Evolutionary conservation across 2,329 filamentous ascomycete genomes (phyloP).

Genomic region (Aspergillus sp.): DNA sequence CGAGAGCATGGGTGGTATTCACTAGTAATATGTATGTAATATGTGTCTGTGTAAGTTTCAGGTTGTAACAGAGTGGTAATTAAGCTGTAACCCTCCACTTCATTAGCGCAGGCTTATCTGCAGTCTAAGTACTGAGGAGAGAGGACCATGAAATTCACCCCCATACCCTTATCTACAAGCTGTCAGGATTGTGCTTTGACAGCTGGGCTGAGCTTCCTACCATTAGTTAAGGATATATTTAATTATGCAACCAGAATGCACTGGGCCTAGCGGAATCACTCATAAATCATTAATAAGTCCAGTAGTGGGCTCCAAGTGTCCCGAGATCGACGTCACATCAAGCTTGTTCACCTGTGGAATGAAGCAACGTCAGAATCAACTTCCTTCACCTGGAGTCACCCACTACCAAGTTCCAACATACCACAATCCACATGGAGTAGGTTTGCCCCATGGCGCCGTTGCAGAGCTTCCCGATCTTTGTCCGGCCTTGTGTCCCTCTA

Average conservation of each 20-base stretch:
- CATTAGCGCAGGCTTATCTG: not conserved
- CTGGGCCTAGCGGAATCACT: not conserved
- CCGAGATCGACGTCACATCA: slow-evolving; percentile 11
- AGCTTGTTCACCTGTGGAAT: not conserved
- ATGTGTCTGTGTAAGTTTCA: not conserved
- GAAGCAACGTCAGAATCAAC: slow-evolving; percentile 12
- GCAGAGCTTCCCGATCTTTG: not conserved
- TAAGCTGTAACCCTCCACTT: not conserved
- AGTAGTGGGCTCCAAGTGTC: not conserved
- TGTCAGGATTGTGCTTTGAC: not conserved
- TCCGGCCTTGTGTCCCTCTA: not conserved
- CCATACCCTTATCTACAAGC: not conserved
- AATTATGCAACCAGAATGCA: not conserved
- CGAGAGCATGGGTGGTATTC: not conserved
- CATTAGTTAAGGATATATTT: not conserved
- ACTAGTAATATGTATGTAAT: not conserved
- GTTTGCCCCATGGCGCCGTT: slow-evolving; percentile 8
- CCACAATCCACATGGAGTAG: not conserved
- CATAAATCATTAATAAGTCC: not conserved
- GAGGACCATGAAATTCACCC: not conserved
- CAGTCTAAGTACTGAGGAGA: too few relatives aligned
- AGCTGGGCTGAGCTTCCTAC: not conserved
- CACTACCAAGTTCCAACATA: not conserved
- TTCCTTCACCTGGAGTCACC: not conserved
- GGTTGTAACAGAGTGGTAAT: not conserved